Percentiles rank a stretch among this genome's conserved stretches.
phyloP scores from a whole-genome alignment of 1,284 basidiomycete species.

The Hypsizygus ulmarius region DNA sequence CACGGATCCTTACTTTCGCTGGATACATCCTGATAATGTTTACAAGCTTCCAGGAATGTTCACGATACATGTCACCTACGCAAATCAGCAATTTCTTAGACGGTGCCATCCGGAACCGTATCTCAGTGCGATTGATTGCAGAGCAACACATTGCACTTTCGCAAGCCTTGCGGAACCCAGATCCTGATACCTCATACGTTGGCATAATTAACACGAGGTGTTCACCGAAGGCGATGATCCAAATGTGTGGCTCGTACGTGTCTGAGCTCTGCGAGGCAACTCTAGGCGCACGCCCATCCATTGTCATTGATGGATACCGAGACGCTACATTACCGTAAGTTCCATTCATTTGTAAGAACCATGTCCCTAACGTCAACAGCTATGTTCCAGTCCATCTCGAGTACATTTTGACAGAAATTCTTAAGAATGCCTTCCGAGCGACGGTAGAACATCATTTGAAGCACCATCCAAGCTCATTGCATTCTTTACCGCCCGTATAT shows the following conservation, averaged over 20 bases:
- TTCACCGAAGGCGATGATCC: conserved; percentile 69
- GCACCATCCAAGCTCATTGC: conserved; percentile 30
- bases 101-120: conserved; percentile 81
- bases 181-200: conserved; percentile 37
- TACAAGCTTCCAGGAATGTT: conserved; percentile 80
- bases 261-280: conserved; percentile 84
- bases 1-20: conserved; percentile 10
- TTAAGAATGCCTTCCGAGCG: conserved; percentile 90
- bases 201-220: conserved; percentile 72
- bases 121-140: conserved; percentile 86
- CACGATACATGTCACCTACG: conserved; percentile 76
- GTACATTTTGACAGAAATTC: conserved; percentile 82
- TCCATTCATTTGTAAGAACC: conserved; percentile 8
- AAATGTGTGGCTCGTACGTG: conserved; percentile 80
- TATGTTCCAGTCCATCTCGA: conserved; percentile 89
- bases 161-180: conserved; percentile 48
- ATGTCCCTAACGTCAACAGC: conserved; percentile 40
- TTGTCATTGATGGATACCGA: conserved; percentile 66
- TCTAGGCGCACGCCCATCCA: conserved; percentile 66
- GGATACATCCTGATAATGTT: conserved; percentile 4
- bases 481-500: conserved; percentile 57
- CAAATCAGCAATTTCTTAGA: conserved; percentile 82
- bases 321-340: conserved; percentile 79
- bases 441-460: conserved; percentile 76
- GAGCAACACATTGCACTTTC: conserved; percentile 90